Base-by-base conservation (phyloP, 352 stramenopile genomes). In the Pilasporangium apinafurcum region DNA sequence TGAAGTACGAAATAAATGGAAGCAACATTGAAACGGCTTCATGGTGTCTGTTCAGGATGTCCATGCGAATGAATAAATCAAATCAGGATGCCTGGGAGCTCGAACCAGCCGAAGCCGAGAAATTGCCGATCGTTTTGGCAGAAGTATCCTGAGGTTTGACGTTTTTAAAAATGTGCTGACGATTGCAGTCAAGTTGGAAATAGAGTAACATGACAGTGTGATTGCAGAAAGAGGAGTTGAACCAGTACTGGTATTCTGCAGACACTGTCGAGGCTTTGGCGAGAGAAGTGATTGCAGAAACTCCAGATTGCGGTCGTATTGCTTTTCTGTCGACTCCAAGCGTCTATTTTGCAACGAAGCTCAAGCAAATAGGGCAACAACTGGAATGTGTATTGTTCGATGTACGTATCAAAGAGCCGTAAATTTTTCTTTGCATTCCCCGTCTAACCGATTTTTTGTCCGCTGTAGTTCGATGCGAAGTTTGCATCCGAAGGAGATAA, bases 221-320 rank as follows among this genome's bases (percentile, higher is more conserved):
- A 20, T 17, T 22, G 24, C 66, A 98, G 75, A 95, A 97, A 62
- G 79, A 81, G 54, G 74, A 97, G 54, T 61, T 97, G n/a, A 98
- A 98, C 62, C 93, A 98, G 58, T 98, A 97, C 51, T 98, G 92
- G 92, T 98, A 97, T 54, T 97, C 86, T 1, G 54, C 66, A 5
- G 51, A 70, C 6, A 97, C 92, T 0, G 91, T 98, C 17, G 62
- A 95, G 17, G 68, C 61, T 16, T 48, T 90, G n/a, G 75, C 74
- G 0, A 50, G 59, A 13, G 81, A 91, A 51, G 68, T 83, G 2
- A 34, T 86, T 16, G 62, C 65, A 13, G 70, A 94, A 39, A 82
- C 73, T 20, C 41, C 43, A 2, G 37, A 45, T 20, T 21, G 32
- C n/a, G 62, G 58, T 2, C 56, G 59, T 26, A 68, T 86, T n/a